Evolutionary conservation across 148 eudicot genomes (phyloP).

Genomic region (Hydrangea macrophylla): DNA sequence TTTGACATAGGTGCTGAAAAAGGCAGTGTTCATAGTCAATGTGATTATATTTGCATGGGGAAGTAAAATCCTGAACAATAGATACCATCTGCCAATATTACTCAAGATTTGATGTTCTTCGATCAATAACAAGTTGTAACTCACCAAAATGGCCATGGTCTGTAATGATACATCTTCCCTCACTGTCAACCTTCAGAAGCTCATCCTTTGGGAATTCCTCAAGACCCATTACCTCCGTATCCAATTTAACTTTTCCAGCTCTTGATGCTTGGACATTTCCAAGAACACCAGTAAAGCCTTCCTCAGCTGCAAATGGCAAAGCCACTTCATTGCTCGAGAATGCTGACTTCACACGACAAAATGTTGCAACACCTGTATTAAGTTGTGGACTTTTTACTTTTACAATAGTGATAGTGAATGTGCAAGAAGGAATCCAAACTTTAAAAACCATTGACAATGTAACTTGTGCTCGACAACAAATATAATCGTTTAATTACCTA

Average conservation of each 20-base stretch:
- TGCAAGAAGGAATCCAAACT: too few species aligned
- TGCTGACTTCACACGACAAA: slow-evolving; percentile 83
- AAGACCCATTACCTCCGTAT: slow-evolving; percentile 42
- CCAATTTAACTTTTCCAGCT: slow-evolving; percentile 27
- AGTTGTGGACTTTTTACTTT: not conserved
- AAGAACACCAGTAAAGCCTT: slow-evolving; percentile 90
- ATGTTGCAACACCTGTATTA: slow-evolving; percentile 82
- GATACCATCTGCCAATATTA: too few species aligned
- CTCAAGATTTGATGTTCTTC: not conserved
- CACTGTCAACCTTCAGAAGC: slow-evolving; percentile 73
- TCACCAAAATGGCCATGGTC: slow-evolving; percentile 95
- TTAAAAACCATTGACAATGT: too few species aligned
- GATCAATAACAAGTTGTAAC: slow-evolving; percentile 18
- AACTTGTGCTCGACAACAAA: too few species aligned
- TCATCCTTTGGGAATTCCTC: slow-evolving; percentile 66
- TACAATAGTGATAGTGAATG: too few species aligned
- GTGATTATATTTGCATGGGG: too few species aligned
- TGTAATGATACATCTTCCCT: slow-evolving; percentile 90
- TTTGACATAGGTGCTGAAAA: too few species aligned
- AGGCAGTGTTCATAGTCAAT: too few species aligned
- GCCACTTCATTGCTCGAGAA: slow-evolving; percentile 79
- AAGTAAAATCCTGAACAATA: too few species aligned
- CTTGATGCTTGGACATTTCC: slow-evolving; percentile 40
- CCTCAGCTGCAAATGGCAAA: slow-evolving; percentile 78
- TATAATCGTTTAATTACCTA: too few species aligned